Percentiles rank a stretch among this genome's conserved stretches.
phyloP scores from a whole-genome alignment of 2,329 filamentous ascomycete genomes.

The Cladosporium sp. region DNA sequence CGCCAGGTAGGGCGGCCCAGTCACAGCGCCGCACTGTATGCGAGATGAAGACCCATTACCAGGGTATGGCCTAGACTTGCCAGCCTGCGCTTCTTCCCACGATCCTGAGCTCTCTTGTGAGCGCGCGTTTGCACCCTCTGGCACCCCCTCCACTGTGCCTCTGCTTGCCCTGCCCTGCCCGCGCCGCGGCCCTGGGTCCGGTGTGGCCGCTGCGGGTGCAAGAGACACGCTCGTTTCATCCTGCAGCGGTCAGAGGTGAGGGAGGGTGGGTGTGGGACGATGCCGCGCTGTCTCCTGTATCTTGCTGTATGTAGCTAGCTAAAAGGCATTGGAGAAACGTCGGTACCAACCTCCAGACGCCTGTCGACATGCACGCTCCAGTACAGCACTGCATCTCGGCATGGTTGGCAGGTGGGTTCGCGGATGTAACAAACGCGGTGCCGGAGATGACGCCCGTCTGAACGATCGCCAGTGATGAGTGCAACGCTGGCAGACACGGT shows the following conservation, averaged over 20 bases:
- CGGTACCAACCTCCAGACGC: not conserved
- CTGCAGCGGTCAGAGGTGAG: conserved; percentile 1
- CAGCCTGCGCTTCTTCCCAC: conserved; percentile 8
- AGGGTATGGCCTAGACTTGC: conserved; percentile 17
- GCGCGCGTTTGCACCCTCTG: not conserved
- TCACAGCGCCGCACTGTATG: conserved; percentile 15
- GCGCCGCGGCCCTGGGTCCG: not conserved
- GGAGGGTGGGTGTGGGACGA: not conserved
- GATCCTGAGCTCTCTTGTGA: not conserved
- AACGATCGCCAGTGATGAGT: conserved; percentile 10
- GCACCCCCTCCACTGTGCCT: not conserved
- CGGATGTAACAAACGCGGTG: conserved; percentile 9
- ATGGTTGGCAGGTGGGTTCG: conserved; percentile 7
- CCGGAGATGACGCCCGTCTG: conserved; percentile 15
- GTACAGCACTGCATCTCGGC: conserved; percentile 1
- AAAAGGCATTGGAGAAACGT: conserved; percentile 1
- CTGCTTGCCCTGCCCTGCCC: not conserved
- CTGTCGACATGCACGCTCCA: conserved; percentile 10
- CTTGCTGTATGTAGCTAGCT: not conserved
- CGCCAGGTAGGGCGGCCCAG: conserved; percentile 7
- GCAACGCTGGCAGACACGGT: conserved; percentile 7
- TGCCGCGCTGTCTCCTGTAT: not conserved
- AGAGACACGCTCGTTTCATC: conserved; percentile 8
- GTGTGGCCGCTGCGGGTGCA: not conserved
- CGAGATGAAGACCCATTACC: conserved; percentile 19